Base-by-base conservation (phyloP, 2,329 filamentous ascomycete genomes). In the Bertia moriformis region DNA sequence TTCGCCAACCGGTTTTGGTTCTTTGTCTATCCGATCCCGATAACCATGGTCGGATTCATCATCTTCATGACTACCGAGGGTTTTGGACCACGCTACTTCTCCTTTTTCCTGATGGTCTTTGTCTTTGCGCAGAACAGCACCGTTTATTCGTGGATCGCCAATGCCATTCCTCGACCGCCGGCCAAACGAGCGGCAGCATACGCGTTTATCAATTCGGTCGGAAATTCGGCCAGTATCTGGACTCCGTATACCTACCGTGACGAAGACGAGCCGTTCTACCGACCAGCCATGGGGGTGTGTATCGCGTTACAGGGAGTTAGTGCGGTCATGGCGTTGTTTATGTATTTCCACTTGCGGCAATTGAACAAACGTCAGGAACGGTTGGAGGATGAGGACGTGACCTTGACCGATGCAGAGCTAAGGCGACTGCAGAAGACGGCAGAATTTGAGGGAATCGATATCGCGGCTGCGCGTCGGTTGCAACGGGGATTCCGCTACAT, bases 401-500 rank as follows among this genome's bases (percentile, higher is more conserved):
- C 54, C 39, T 50, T 74, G 38, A 63, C 58, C 0, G 60, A 65
- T 19, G 60, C 58, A 40, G 69, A 73, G 38, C 39, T 69, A 42
- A 55, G 47, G 41, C 61, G 55, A 41, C 46, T 73, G 47, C 54
- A 63, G 48, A 60, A 61, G 47, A 71, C 67, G 14, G 69, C 67
- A 0, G 62, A 70, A 43, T 44, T 66, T 15, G 67, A 73, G 48
- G 65, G 65, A 0, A 62, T 71, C 33, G 61, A 64, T 43, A 44
- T 71, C 41, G 62, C 58, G 0, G 59, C 61, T 10, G 69, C 69
- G 24, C 58, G 68, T 39, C 51, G 53, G 38, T 43, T 71, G 52
- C 68, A 73, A 51, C 68, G 67, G 54, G 69, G 69, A 1, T 73
- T 70, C 51, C 54, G 70, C 20, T 74, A 66, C 47, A 58, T 65